Conservation (phyloP, 2,329 filamentous ascomycete genomes). For the Tolypocladium cylindrosporum region DNA sequence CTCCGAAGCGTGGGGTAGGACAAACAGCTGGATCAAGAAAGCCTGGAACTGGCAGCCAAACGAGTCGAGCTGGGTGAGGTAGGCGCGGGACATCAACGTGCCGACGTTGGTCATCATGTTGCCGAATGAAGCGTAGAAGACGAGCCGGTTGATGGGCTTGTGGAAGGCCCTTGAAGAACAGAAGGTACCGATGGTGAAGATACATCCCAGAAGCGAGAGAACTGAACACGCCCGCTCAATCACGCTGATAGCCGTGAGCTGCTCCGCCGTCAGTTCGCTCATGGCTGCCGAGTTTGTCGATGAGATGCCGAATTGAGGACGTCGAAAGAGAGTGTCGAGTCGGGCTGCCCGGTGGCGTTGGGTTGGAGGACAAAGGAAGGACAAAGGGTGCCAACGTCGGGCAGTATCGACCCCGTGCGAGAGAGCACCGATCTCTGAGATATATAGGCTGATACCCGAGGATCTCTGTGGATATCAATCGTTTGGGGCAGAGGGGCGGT, state of each 20-base stretch:
- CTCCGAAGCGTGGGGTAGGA: background rate
- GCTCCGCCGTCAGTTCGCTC: conserved; percentile 10
- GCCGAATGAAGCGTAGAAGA: conserved; percentile 76
- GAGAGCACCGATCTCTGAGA: background rate
- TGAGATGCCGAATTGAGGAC: background rate
- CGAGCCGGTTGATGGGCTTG: conserved; percentile 77
- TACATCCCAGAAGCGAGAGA: conserved; percentile 59
- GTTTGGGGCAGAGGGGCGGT: background rate
- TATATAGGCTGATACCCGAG: background rate
- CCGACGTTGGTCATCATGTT: conserved; percentile 71
- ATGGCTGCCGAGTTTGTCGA: background rate
- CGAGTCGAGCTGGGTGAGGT: conserved; percentile 35
- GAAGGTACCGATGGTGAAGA: conserved; percentile 66
- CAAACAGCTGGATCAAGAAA: conserved; percentile 75
- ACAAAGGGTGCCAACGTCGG: background rate
- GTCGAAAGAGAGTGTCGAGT: background rate
- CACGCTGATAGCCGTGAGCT: conserved; percentile 45
- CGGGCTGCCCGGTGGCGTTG: background rate
- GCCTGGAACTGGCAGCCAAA: conserved; percentile 63
- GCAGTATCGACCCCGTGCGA: background rate
- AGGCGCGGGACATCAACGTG: conserved; percentile 60
- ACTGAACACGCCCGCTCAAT: conserved; percentile 61
- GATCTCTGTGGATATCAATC: background rate
- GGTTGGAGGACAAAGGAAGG: background rate
- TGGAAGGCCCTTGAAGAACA: conserved; percentile 58